These are phyloP conservation scores for Abrus pulchellus DNA, from an alignment of 306 rosid genomes.

Conservation along the genomic window DNA sequence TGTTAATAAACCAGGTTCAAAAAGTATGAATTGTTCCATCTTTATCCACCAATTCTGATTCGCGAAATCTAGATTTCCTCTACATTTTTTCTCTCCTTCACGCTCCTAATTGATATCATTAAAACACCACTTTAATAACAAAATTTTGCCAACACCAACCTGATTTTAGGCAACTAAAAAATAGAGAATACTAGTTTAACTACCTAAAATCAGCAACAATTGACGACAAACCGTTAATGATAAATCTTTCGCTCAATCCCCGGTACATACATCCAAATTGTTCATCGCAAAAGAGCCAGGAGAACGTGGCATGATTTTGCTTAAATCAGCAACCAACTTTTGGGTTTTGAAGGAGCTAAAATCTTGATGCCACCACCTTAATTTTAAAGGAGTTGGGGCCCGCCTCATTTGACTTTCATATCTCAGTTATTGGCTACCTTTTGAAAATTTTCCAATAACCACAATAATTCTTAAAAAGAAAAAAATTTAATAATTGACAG, in stretches of 20 bases:
- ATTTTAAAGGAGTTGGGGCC: neutral
- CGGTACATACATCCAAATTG: constrained; percentile 5
- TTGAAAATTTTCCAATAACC: neutral
- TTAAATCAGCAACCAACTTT: too few species aligned
- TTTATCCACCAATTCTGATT: neutral
- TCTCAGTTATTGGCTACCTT: neutral
- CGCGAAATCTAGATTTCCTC: neutral
- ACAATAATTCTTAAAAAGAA: neutral
- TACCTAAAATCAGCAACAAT: too few species aligned
- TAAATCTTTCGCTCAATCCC: too few species aligned
- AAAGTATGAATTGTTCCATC: neutral
- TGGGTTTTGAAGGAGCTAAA: constrained; percentile 6
- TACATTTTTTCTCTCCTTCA: neutral
- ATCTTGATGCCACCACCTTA: neutral
- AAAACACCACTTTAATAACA: neutral
- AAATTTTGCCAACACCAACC: neutral
- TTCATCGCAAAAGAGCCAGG: constrained; percentile 44
- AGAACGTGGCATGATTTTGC: constrained; percentile 37
- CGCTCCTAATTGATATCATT: neutral
- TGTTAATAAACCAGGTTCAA: too few species aligned
- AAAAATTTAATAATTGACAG: constrained; percentile 2
- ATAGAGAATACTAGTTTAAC: too few species aligned
- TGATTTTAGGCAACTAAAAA: neutral
- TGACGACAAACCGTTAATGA: too few species aligned
- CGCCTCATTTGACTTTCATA: neutral